Conservation (phyloP, 2,329 filamentous ascomycete species). For the Curvularia lunata region DNA sequence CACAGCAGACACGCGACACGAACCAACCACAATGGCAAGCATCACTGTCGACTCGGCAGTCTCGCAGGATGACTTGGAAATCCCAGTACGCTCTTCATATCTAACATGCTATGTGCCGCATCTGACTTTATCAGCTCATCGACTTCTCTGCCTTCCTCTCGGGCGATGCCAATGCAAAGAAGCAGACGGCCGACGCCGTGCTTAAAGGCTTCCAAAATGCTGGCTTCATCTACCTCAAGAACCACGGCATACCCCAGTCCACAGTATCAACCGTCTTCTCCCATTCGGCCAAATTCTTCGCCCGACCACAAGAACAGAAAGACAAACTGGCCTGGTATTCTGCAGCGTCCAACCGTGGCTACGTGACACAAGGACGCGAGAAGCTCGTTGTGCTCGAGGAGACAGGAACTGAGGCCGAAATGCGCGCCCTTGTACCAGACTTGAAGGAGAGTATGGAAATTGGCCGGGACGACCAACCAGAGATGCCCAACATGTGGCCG, state of each 20-base stretch:
- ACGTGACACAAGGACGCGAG: constrained; percentile 54
- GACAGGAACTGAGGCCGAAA: constrained; percentile 43
- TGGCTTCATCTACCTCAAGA: constrained; percentile 87
- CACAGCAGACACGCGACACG: constrained; percentile 1
- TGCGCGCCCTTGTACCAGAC: constrained; percentile 49
- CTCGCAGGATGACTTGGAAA: constrained; percentile 48
- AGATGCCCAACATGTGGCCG: constrained; percentile 80
- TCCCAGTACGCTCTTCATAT: constrained; percentile 37
- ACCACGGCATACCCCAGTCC: constrained; percentile 71
- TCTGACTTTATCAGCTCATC: constrained; percentile 64
- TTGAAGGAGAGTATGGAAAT: constrained; percentile 68
- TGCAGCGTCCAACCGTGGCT: constrained; percentile 57
- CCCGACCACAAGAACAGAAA: constrained; percentile 47
- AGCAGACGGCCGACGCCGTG: constrained; percentile 72
- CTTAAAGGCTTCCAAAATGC: constrained; percentile 82
- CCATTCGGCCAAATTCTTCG: constrained; percentile 49
- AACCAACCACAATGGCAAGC: constrained; percentile 23
- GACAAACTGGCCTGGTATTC: constrained; percentile 52
- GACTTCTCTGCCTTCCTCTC: constrained; percentile 77
- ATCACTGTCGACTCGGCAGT: constrained; percentile 45
- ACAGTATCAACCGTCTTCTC: constrained; percentile 68
- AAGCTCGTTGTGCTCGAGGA: constrained; percentile 49
- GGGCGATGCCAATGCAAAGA: constrained; percentile 66
- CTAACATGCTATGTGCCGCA: background rate
- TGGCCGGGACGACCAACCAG: constrained; percentile 65